Evolutionary conservation across 1,284 basidiomycete genomes (phyloP).

Genomic region (Apiotrichum gracile): DNA sequence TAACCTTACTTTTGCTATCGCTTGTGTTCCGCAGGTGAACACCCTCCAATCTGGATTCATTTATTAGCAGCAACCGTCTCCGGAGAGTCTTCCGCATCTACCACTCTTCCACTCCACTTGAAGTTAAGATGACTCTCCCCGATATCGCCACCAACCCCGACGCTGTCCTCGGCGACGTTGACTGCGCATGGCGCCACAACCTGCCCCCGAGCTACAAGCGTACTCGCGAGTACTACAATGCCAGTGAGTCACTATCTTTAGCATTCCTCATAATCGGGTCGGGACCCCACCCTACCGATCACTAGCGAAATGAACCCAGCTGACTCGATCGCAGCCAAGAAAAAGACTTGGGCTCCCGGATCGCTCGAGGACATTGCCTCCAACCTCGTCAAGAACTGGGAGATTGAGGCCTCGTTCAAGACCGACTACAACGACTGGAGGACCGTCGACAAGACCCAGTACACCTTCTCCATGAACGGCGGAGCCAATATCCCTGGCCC

Average conservation of each 20-base stretch:
- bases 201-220: constrained; percentile 11
- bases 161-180: constrained; percentile 13
- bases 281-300: neutral
- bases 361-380: constrained; percentile 13
- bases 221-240: constrained; percentile 11
- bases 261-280: too few species aligned
- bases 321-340: too few species aligned
- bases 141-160: constrained; percentile 14
- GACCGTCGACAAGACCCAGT: constrained; percentile 4
- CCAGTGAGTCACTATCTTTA: constrained; percentile 1
- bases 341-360: constrained; percentile 6
- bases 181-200: constrained; percentile 11
- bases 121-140: constrained; percentile 1
- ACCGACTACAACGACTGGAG: constrained; percentile 16
- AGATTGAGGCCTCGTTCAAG: constrained; percentile 19
- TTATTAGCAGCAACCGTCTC: neutral
- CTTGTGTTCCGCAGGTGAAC: neutral
- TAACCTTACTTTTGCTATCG: neutral
- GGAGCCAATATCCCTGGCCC: constrained; percentile 5
- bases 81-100: neutral
- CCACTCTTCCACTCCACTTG: neutral
- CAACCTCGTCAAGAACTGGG: constrained; percentile 20
- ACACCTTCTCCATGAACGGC: constrained; percentile 14
- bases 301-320: too few species aligned
- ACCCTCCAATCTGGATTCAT: neutral